Base-by-base conservation (phyloP, 2,329 filamentous ascomycete genomes). In the Alternaria metachromatica region DNA sequence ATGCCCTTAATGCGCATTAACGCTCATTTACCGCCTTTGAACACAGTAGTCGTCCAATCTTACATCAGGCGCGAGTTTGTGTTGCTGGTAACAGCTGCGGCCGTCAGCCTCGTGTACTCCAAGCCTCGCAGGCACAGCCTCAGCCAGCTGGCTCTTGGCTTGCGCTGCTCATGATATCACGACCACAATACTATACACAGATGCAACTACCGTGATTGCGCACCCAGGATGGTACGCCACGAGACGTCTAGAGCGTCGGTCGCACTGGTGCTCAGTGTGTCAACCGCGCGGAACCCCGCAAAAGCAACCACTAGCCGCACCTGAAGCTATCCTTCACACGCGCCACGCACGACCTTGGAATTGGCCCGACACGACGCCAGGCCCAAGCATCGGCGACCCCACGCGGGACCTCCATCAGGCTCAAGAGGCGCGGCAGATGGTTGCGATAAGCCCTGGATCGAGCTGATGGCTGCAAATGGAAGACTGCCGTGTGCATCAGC, bases 401-500 rank as follows among this genome's bases (percentile, higher is more conserved):
- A 58, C 55, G 55, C 55, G 55, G 55, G 55, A 51, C 45, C 46
- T 58, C 45, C 25, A 43, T 41, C 55, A 58, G 28, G 55, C 45
- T 58, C 26, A 28, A 18, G 53, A 55, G 28, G 55, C 28, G 44
- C 30, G 45, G 45, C 30, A 58, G 59, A 33, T 50, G 41, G 26
- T 54, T 41, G 3, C 58, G 60, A 58, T 62, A 62, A 54, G 55
- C 41, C 41, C 37, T 20, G 48, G 20, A 43, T 54, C 21, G 12
- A 45, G 23, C 41, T 33, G 28, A 50, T 45, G 37, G 48, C 60
- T 58, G 54, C 48, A 33, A 61, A 48, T 46, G 15, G 45, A 41
- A 20, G 28, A 55, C 49, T 58, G 43, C 41, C 63, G 51, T 48
- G 56, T 44, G 51, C 49, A 37, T 58, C 60, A 63, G 63, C 57